Evolutionary conservation across 2,329 filamentous ascomycete genomes (phyloP).

Genomic region (Trichophyton verrucosum): DNA sequence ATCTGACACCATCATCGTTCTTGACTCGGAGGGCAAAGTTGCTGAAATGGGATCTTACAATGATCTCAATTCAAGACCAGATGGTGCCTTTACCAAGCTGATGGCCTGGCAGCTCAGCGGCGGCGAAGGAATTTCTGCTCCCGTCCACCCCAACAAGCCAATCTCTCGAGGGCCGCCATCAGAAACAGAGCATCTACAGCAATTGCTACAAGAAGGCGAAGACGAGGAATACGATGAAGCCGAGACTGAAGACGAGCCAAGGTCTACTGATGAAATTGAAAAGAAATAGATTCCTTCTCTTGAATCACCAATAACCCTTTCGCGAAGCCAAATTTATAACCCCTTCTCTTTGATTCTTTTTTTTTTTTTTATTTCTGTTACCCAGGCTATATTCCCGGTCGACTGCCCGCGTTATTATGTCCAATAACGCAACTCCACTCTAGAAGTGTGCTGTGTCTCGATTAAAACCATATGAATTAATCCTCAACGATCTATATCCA

Average conservation of each 20-base stretch:
- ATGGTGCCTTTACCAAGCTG: constrained; percentile 81
- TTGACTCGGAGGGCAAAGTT: constrained; percentile 73
- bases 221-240: constrained; percentile 26
- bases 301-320: neutral
- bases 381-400: neutral
- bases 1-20: constrained; percentile 85
- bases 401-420: neutral
- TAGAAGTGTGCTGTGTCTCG: neutral
- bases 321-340: neutral
- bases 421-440: neutral
- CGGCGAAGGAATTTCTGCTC: constrained; percentile 42
- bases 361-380: neutral
- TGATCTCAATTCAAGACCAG: constrained; percentile 56
- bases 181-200: constrained; percentile 41
- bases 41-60: constrained; percentile 81
- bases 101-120: constrained; percentile 99
- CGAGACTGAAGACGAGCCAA: constrained; percentile 6
- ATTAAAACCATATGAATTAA: neutral
- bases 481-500: neutral
- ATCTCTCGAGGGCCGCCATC: constrained; percentile 25
- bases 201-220: constrained; percentile 26
- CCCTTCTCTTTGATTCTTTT: neutral
- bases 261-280: neutral
- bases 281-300: neutral
- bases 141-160: constrained; percentile 9